Evolutionary conservation across 805 yeast genomes (phyloP), one percentile per base, ranked within the genome.

Genomic region (Priceomyces haplophilus): DNA sequence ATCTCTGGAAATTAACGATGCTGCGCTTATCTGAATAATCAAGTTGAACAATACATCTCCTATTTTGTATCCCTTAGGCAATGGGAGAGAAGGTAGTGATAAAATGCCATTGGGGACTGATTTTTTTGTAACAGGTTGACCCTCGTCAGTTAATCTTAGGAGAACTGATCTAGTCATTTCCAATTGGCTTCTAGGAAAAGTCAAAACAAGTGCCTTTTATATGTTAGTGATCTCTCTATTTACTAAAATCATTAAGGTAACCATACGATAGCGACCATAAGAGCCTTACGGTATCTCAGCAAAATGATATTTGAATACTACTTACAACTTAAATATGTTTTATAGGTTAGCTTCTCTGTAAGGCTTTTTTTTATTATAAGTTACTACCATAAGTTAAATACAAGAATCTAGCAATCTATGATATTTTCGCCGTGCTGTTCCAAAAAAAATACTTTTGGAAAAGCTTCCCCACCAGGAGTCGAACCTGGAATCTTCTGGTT

Each of bases 1-100:
- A 24, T 80, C 79, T 53, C 85, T 78, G 7, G 87, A 71, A 12
- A 88, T 78, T 12, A 78, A 75, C 5, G 91, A 76, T 8, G 95
- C 87, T 2, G 96, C 93, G 29, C 83, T 79, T 45, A 91, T 65
- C 42, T 76, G 75, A 46, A 91, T 69, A 34, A 81, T 72, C 39
- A 91, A 67, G 11, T 62, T 55, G 53, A 73, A 78, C 24, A 80
- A 53, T 3, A 70, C 67, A 39, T 75, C 75, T 2, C 65, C 71
- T 7, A 50, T 40, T 16, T 63, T 52, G 44, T 61, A 62, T 24
- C 49, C 48, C 1, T 53, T 46, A 0, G 69, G 66, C 3, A 66
- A 64, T 1, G 74, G 70, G 31, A 67, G 49, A 1, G 80, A 61
- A 0, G 83, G 83, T 18, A 78, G 64, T 6, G 76, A 68, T 34